phyloP scores from a whole-genome alignment of 768 basidiomycete genomes.

The Epithele typhae region DNA sequence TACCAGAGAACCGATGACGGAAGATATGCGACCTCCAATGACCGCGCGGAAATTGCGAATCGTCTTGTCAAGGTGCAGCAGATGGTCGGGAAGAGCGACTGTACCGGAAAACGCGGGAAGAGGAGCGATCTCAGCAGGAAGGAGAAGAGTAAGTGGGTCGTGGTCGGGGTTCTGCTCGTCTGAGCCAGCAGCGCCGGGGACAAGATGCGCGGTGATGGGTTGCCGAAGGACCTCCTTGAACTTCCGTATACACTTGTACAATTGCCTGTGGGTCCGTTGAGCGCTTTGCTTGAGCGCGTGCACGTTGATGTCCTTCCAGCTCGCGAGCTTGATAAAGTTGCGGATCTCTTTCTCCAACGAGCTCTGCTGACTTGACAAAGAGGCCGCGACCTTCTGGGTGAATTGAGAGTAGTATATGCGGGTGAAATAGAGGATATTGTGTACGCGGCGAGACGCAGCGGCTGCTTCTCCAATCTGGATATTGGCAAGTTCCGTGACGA shows the following conservation, averaged over 20 bases:
- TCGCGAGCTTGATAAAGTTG: conserved; percentile 89
- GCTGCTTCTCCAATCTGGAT: conserved; percentile 25
- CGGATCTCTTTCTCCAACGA: conserved; percentile 75
- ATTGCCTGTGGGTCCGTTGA: conserved; percentile 80
- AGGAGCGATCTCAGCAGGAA: background rate
- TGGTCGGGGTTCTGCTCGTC: background rate
- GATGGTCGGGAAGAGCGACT: conserved; percentile 30
- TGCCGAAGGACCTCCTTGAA: conserved; percentile 87
- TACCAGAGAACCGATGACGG: conserved; percentile 37
- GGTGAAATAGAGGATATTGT: conserved; percentile 57
- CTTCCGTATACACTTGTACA: conserved; percentile 88
- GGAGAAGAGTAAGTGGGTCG: background rate
- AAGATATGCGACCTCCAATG: conserved; percentile 37
- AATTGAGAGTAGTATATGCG: conserved; percentile 63
- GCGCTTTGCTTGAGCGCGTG: conserved; percentile 91
- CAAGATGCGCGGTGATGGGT: conserved; percentile 37
- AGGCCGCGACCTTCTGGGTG: conserved; percentile 37
- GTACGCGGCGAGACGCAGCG: conserved; percentile 33
- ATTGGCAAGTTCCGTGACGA: conserved; percentile 36
- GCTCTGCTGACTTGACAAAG: conserved; percentile 52
- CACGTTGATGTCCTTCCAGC: conserved; percentile 97
- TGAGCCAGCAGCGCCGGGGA: background rate
- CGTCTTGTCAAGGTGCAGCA: conserved; percentile 47
- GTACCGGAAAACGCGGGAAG: conserved; percentile 6
- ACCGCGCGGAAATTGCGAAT: conserved; percentile 46